phyloP scores from a whole-genome alignment of 345 rosid species.

The Populus davidiana region DNA sequence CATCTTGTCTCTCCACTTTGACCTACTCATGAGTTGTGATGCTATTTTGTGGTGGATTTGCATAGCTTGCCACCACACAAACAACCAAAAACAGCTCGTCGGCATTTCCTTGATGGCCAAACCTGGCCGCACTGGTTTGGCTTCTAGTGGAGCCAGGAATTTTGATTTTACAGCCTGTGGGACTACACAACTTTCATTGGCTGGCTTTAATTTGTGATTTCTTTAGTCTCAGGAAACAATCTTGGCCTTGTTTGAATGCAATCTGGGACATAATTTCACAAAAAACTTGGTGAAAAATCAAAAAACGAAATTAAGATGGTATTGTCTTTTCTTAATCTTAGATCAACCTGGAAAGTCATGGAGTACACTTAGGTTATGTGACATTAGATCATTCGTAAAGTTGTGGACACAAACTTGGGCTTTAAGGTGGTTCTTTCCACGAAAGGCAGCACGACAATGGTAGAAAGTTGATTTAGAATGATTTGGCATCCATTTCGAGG shows the following conservation, averaged over 20 bases:
- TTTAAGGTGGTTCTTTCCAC: not conserved
- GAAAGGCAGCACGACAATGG: not conserved
- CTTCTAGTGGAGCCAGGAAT: conserved; percentile 18
- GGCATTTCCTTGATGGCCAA: conserved; percentile 30
- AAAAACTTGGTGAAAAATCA: not conserved
- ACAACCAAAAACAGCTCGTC: conserved; percentile 21
- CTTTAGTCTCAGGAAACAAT: not conserved
- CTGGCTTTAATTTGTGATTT: not conserved
- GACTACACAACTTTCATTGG: not conserved
- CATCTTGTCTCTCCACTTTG: not conserved
- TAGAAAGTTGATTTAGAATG: not conserved
- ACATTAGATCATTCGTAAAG: not conserved
- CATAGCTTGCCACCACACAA: conserved; percentile 6
- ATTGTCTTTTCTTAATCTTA: not conserved
- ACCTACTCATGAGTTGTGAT: not conserved
- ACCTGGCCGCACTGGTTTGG: conserved; percentile 25
- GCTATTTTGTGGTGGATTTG: not conserved
- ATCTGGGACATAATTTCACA: not conserved
- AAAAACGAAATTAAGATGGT: not conserved
- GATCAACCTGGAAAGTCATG: not conserved
- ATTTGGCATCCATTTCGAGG: not conserved
- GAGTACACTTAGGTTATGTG: not conserved
- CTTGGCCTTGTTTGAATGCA: not conserved
- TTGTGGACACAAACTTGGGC: not conserved
- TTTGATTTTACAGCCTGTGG: conserved; percentile 23